These are phyloP conservation scores for Magnaporthiopsis rhizophila DNA, from an alignment of 2,329 filamentous ascomycete species.

Conservation along the genomic window DNA sequence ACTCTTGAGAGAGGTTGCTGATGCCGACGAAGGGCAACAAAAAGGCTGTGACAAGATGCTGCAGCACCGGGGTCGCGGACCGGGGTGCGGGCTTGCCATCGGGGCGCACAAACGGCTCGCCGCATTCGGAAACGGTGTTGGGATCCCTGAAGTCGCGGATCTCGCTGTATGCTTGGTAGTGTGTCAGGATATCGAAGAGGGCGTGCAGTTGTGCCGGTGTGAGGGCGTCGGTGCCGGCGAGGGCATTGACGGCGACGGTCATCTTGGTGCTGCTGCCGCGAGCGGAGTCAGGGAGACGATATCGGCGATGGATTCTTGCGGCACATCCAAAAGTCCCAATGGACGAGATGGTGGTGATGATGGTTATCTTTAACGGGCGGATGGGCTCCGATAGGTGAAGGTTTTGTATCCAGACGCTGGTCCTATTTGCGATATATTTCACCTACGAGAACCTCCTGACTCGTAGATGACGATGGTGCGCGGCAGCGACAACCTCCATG, in stretches of 20 bases:
- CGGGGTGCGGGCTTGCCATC: conserved; percentile 13
- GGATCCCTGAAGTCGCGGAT: conserved; percentile 64
- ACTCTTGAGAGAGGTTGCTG: conserved; percentile 51
- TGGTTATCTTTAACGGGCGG: not conserved
- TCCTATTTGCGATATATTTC: not conserved
- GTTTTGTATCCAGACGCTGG: not conserved
- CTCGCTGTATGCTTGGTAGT: conserved; percentile 55
- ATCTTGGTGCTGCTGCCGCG: not conserved
- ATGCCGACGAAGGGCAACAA: conserved; percentile 59
- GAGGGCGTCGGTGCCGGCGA: conserved; percentile 2
- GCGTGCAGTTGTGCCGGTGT: conserved; percentile 37
- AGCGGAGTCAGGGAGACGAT: not conserved
- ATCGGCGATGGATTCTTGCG: not conserved
- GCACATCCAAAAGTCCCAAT: not conserved
- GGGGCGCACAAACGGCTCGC: conserved; percentile 52
- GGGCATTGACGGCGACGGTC: no score
- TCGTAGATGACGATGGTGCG: not conserved
- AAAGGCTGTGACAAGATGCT: conserved; percentile 58
- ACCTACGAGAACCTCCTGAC: not conserved
- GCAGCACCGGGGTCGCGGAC: conserved; percentile 57
- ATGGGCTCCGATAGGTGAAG: not conserved
- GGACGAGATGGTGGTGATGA: not conserved
- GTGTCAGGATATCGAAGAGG: conserved; percentile 52
- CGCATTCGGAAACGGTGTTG: conserved; percentile 56
- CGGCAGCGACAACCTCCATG: not conserved